Evolutionary conservation across 2,329 filamentous ascomycete genomes (phyloP), one percentile per base, ranked within the genome.

Genomic region (Orbilia javanica): DNA sequence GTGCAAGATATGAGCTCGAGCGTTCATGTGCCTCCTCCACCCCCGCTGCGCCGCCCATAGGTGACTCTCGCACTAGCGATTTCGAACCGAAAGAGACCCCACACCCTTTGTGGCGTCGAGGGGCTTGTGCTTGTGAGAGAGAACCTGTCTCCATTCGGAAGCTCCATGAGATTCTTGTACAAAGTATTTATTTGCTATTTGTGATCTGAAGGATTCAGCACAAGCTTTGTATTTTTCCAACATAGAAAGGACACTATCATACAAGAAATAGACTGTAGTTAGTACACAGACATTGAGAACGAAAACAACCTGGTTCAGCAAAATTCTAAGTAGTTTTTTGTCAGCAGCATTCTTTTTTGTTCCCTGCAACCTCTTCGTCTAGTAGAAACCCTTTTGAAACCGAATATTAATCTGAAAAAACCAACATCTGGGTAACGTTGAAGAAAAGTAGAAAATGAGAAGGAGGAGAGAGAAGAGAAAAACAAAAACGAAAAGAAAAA

Each of bases 261-360:
- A 48, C 36, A 39, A 39, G 44, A 10, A 22, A 10, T 22, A 7
- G 11, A 22, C 44, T 4, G 10, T 46, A 46, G n/a, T 46, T 48
- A 46, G 36, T 39, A 44, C 18, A 44, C 42, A 44, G 20, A 7
- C 42, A 44, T 44, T 20, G 20, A n/a, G 18, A 20, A 44, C 20
- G 10, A 34, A 34, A 34, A 44, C 36, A 31, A 39, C n/a, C 36
- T 13, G n/a, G 8, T 44, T 18, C 20, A 18, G 20, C 20, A 27
- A 25, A 50, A 50, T 20, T 50, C 46, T 50, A 48, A 22, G n/a
- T 22, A 50, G 46, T 50, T 50, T 50, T n/a, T 50, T 27, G 46
- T 50, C 20, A 25, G 20, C 13, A 50, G 25, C 22, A 20, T 44
- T 44, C 18, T 44, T 44, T 18, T 44, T 44, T 20, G 42, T 44